A percentile compares a stretch with the other conserved stretches of the same genome.
phyloP scores from a whole-genome alignment of 2,329 filamentous ascomycete species.

The Fusarium metavorans region DNA sequence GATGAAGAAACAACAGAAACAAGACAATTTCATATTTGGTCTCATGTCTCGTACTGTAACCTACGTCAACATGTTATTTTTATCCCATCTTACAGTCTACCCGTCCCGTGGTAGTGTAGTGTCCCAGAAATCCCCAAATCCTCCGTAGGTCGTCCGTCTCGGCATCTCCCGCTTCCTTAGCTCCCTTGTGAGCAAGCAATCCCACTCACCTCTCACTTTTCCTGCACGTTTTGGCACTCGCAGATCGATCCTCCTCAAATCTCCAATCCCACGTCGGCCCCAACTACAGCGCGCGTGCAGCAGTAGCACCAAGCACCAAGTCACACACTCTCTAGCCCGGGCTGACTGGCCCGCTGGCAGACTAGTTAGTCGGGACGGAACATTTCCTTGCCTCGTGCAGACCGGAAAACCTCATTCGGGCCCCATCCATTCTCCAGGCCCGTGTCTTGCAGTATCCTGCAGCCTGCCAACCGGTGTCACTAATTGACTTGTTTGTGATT shows the following conservation, averaged over 20 bases:
- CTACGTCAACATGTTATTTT: neutral
- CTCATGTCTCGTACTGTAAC: neutral
- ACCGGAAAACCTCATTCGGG: slow-evolving; percentile 22
- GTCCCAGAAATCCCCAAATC: neutral
- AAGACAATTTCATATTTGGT: neutral
- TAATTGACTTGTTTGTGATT: slow-evolving; percentile 6
- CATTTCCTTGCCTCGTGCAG: slow-evolving; percentile 15
- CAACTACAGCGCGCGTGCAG: slow-evolving; percentile 8
- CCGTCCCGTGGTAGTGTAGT: neutral
- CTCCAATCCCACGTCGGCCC: slow-evolving; percentile 16
- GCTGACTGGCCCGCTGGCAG: neutral
- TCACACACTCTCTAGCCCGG: neutral
- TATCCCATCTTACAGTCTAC: neutral
- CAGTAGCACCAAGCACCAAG: neutral
- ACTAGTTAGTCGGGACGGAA: slow-evolving; percentile 12
- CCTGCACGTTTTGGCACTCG: slow-evolving; percentile 21
- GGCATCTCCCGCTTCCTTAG: slow-evolving; percentile 31
- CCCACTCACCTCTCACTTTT: slow-evolving; percentile 28
- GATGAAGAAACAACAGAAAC: neutral
- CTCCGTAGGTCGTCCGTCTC: slow-evolving; percentile 7
- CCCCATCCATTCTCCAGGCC: slow-evolving; percentile 11
- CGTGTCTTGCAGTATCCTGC: slow-evolving; percentile 8
- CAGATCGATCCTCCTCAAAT: slow-evolving; percentile 24
- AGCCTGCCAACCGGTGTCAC: slow-evolving; percentile 1
- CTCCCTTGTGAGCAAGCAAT: slow-evolving; percentile 3